These are phyloP conservation scores for Meira nashicola DNA, from an alignment of 1,284 basidiomycete genomes.

Conservation along the genomic window DNA sequence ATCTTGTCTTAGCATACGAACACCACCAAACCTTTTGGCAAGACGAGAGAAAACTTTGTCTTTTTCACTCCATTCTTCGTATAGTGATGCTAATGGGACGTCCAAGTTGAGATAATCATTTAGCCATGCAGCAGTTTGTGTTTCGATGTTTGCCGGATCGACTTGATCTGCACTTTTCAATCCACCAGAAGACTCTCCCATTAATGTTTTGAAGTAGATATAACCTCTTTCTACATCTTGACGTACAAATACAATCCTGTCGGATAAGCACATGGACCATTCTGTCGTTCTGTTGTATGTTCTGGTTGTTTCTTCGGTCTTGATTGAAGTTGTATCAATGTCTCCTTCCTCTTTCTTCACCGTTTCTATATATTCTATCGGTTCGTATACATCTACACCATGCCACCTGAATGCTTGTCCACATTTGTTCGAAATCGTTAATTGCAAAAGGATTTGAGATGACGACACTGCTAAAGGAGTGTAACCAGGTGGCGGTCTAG, in stretches of 20 bases:
- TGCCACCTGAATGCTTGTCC: constrained; percentile 52
- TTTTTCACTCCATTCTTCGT: constrained; percentile 67
- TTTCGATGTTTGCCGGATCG: neutral
- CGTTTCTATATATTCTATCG: neutral
- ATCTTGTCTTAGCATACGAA: constrained; percentile 78
- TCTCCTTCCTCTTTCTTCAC: constrained; percentile 14
- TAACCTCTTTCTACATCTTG: constrained; percentile 40
- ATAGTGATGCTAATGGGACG: constrained; percentile 69
- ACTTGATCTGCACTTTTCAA: neutral
- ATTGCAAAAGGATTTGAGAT: constrained; percentile 31
- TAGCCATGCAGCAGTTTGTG: constrained; percentile 68
- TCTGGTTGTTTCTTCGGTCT: neutral
- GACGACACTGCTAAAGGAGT: constrained; percentile 18
- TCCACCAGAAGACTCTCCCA: constrained; percentile 9
- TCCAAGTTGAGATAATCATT: constrained; percentile 85
- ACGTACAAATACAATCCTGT: constrained; percentile 46
- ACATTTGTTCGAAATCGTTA: constrained; percentile 49
- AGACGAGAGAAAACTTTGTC: constrained; percentile 73
- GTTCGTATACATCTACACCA: constrained; percentile 30
- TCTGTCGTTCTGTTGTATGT: constrained; percentile 25
- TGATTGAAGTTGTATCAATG: neutral
- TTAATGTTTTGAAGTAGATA: constrained; percentile 38
- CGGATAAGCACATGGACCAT: constrained; percentile 47
- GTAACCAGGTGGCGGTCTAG: constrained; percentile 31
- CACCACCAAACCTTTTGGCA: constrained; percentile 60